phyloP scores from a whole-genome alignment of 768 basidiomycete species.

The Leccinellum albellum region DNA sequence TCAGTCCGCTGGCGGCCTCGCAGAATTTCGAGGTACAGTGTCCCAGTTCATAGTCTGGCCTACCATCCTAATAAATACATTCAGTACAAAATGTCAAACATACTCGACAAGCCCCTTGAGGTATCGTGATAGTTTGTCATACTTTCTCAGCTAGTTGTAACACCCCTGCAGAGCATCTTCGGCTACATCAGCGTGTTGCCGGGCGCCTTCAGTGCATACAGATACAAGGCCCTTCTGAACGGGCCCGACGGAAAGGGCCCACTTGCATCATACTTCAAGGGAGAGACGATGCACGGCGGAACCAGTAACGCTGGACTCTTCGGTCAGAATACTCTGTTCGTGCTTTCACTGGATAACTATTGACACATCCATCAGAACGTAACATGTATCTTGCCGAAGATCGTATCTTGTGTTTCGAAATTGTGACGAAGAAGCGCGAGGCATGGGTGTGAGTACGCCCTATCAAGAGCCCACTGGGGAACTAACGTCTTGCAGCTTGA shows the following conservation, averaged over 20 bases:
- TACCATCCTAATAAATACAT: neutral
- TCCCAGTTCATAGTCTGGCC: neutral
- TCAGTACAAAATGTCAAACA: constrained; percentile 93
- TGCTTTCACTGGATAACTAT: neutral
- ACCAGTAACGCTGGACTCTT: constrained; percentile 66
- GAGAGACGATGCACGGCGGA: constrained; percentile 79
- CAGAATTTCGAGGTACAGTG: constrained; percentile 83
- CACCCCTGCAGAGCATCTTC: constrained; percentile 57
- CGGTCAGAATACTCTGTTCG: constrained; percentile 28
- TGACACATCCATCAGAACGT: constrained; percentile 43
- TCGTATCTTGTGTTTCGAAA: constrained; percentile 90
- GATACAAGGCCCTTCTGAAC: constrained; percentile 84
- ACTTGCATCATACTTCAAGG: constrained; percentile 90
- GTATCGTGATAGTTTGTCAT: constrained; percentile 35
- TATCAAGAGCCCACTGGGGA: neutral
- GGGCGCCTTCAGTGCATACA: constrained; percentile 89
- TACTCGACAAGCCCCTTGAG: constrained; percentile 94
- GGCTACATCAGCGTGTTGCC: constrained; percentile 87
- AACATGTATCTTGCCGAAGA: constrained; percentile 94
- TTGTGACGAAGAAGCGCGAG: constrained; percentile 84
- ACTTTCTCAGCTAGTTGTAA: neutral
- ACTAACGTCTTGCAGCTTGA: constrained; percentile 44
- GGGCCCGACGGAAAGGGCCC: constrained; percentile 87
- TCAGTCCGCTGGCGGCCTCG: constrained; percentile 80
- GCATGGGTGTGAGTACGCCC: constrained; percentile 64